phyloP scores from a whole-genome alignment of 1,139 yeast species.

The Nakaseomyces bracarensis region DNA sequence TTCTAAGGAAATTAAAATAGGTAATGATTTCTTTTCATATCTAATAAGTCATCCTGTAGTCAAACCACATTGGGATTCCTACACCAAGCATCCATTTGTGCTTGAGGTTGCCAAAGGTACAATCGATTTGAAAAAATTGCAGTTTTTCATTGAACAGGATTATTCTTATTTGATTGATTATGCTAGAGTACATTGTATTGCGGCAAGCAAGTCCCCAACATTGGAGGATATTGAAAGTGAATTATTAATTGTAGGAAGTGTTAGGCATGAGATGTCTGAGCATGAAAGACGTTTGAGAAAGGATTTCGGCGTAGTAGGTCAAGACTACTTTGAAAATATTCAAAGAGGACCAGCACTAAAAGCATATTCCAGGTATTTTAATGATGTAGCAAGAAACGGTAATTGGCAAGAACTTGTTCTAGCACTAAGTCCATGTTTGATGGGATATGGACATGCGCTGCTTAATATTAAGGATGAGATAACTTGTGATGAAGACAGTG shows the following conservation, averaged over 20 bases:
- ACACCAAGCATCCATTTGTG: slow-evolving; percentile 58
- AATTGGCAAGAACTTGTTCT: slow-evolving; percentile 60
- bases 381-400: slow-evolving; percentile 42
- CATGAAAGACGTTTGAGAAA: slow-evolving; percentile 46
- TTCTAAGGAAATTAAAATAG: slow-evolving; percentile 14
- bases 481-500: slow-evolving; percentile 31
- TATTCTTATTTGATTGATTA: slow-evolving; percentile 61
- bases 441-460: slow-evolving; percentile 55
- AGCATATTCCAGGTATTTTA: slow-evolving; percentile 53
- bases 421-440: slow-evolving; percentile 68
- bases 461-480: slow-evolving; percentile 17
- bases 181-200: slow-evolving; percentile 58
- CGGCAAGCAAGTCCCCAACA: slow-evolving; percentile 56
- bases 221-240: slow-evolving; percentile 46
- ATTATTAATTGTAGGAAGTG: slow-evolving; percentile 43
- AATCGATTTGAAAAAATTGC: slow-evolving; percentile 44
- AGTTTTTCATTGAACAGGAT: slow-evolving; percentile 61
- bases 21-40: slow-evolving; percentile 42
- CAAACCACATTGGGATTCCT: slow-evolving; percentile 47
- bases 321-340: slow-evolving; percentile 36
- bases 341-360: slow-evolving; percentile 49
- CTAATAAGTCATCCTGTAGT: slow-evolving; percentile 52
- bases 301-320: slow-evolving; percentile 38
- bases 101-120: slow-evolving; percentile 43
- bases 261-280: slow-evolving; percentile 47